Evolutionary conservation across 2,329 filamentous ascomycete species (phyloP).

Genomic region (Ramularia endophylla): DNA sequence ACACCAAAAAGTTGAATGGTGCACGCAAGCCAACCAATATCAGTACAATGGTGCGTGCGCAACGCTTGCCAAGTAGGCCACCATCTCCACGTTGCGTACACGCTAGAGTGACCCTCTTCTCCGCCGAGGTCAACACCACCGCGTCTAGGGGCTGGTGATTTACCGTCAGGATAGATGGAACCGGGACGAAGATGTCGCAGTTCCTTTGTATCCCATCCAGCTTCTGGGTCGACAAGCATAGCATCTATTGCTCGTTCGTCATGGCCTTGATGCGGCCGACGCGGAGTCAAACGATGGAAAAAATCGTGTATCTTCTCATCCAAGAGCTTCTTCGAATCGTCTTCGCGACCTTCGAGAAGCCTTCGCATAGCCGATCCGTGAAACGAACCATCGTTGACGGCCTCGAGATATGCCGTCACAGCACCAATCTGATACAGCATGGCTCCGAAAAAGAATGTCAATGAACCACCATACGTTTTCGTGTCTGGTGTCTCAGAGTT

Average conservation of each 20-base stretch:
- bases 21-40: slow-evolving; percentile 28
- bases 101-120: slow-evolving; percentile 6
- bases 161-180: slow-evolving; percentile 14
- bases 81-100: slow-evolving; percentile 13
- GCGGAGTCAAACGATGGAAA: slow-evolving; percentile 10
- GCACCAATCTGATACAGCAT: slow-evolving; percentile 27
- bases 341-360: slow-evolving; percentile 23
- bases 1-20: slow-evolving; percentile 27
- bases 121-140: slow-evolving; percentile 14
- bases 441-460: slow-evolving; percentile 25
- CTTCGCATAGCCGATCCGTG: slow-evolving; percentile 24
- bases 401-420: slow-evolving; percentile 25
- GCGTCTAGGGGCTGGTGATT: slow-evolving; percentile 13
- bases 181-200: slow-evolving; percentile 12
- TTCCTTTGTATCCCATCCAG: slow-evolving; percentile 17
- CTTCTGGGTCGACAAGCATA: slow-evolving; percentile 12
- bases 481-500: slow-evolving; percentile 12
- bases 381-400: slow-evolving; percentile 28
- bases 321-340: slow-evolving; percentile 22
- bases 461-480: slow-evolving; percentile 17
- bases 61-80: slow-evolving; percentile 22
- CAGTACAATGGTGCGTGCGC: slow-evolving; percentile 22
- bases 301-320: slow-evolving; percentile 23
- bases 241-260: not conserved
- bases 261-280: slow-evolving; percentile 2